phyloP scores from a whole-genome alignment of 768 basidiomycete genomes.

The Russula ochroleuca region DNA sequence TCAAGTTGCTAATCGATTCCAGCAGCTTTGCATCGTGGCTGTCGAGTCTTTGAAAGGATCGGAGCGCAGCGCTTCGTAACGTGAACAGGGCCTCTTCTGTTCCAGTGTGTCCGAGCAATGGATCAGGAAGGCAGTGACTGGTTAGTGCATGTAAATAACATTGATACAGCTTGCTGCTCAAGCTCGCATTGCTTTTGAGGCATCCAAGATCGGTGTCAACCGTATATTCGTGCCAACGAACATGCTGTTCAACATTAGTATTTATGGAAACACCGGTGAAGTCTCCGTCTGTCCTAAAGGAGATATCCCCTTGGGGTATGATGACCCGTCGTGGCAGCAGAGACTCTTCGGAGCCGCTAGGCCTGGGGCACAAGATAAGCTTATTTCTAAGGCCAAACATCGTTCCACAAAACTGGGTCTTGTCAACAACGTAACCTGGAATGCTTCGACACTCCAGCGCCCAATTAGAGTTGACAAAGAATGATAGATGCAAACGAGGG shows the following conservation, averaged over 20 bases:
- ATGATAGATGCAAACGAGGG: conserved; percentile 42
- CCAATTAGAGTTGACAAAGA: conserved; percentile 35
- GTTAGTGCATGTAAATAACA: not conserved
- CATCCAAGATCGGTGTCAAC: not conserved
- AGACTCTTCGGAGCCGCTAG: not conserved
- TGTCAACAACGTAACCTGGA: conserved; percentile 42
- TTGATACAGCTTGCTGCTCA: not conserved
- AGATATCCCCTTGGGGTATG: not conserved
- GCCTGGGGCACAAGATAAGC: conserved; percentile 5
- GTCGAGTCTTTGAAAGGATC: not conserved
- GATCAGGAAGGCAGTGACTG: not conserved
- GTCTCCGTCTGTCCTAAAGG: not conserved
- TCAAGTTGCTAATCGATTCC: not conserved
- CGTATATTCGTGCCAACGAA: not conserved
- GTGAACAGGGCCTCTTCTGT: not conserved
- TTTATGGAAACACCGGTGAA: not conserved
- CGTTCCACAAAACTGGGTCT: conserved; percentile 40
- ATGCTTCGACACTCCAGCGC: conserved; percentile 41
- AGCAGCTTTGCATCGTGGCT: not conserved
- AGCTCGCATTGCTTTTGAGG: not conserved
- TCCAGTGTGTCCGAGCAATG: not conserved
- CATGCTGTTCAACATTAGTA: not conserved
- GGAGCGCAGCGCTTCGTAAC: not conserved
- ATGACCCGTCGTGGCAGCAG: not conserved
- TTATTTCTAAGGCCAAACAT: conserved; percentile 42